Base-by-base conservation (phyloP, 2,329 filamentous ascomycete genomes). In the Colletotrichum sp. region DNA sequence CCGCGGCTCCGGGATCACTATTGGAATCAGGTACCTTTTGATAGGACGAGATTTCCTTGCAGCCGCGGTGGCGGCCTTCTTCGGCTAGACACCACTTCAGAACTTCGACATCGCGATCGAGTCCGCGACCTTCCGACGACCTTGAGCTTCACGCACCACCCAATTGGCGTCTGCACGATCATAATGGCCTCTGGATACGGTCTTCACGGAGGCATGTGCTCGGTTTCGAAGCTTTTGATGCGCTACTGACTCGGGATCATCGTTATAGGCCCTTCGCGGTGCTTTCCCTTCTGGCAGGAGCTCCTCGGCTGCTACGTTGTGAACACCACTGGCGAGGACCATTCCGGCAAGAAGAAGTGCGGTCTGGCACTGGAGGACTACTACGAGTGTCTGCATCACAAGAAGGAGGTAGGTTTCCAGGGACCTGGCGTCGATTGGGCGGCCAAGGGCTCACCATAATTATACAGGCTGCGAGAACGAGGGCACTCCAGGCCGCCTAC, bases 211-310 rank as follows among this genome's bases (percentile, higher is more conserved):
- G 95, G 95, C 95, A 88, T 24, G 26, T n/a, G 13, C 4, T 9
- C 18, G 28, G 39, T 66, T 66, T 12, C 59, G 32, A n/a, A 18
- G n/a, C 28, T 28, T 71, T 55, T 66, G 48, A 69, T 55, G 57
- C 69, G 26, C 24, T 67, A 59, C 81, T 84, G 72, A 83, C 77
- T 43, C 68, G 65, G n/a, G 60, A 16, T 32, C 39, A 18, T 16
- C 48, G 64, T 75, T 7, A 52, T 80, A 93, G 91, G 91, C 82
- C 90, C 91, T 78, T 89, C 88, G 81, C 95, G 96, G 86, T 99
- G 97, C 93, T 99, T 98, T 90, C 95, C 96, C 84, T 99, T 98
- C 92, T 99, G 97, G 97, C 97, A 99, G 89, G 97, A 99, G 88
- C 93, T 99, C 79, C 94, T 99, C 84, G 96, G 96, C 82, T 99